Evolutionary conservation across 2,329 filamentous ascomycete genomes (phyloP), one percentile per base, ranked within the genome.

Genomic region (Fusarium heterosporum): DNA sequence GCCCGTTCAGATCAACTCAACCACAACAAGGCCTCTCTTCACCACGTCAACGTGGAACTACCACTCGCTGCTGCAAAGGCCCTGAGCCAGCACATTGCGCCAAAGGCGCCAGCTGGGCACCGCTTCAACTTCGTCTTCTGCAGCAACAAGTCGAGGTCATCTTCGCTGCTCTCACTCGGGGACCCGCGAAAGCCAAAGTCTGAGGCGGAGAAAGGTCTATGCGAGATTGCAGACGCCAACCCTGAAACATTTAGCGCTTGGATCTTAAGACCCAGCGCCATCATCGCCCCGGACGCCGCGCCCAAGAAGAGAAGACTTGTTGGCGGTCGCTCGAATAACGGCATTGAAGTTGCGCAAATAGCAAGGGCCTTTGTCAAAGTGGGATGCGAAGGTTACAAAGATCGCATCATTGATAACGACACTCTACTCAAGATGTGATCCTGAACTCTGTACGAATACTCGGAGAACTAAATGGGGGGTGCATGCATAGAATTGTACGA

Each of bases 11-110:
- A 59, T 78, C 81, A 78, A 29, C 81, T 84, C 66, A 84, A 78
- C 25, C 78, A 78, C 28, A 81, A 84, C 42, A 84, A 88, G 22
- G 71, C 69, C 19, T 68, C 73, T 30, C 76, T 75, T 25, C 75
- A 74, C 54, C 82, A 82, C 34, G 87, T 91, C 55, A 88, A 87
- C 9, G 79, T 87, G 51, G 83, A 87, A 60, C 89, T 87, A 72
- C 82, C 89, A 2, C 71, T 90, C 10, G 82, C 83, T 1, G 88
- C 87, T 2, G 89, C 88, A 1, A 82, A 82, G 56, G 84, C 61
- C 10, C 87, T 91, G 61, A 60, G 73, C 45, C 53, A 71, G 3
- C 67, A 66, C 40, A 74, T 81, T 22, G 73, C 75, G 9, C 64
- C 73, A 7, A 70, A 73, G 45, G 65, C 75, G 3, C 73, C 76